Base-by-base conservation (phyloP, 495 filamentous ascomycete species). In the Terfezia boudieri region DNA sequence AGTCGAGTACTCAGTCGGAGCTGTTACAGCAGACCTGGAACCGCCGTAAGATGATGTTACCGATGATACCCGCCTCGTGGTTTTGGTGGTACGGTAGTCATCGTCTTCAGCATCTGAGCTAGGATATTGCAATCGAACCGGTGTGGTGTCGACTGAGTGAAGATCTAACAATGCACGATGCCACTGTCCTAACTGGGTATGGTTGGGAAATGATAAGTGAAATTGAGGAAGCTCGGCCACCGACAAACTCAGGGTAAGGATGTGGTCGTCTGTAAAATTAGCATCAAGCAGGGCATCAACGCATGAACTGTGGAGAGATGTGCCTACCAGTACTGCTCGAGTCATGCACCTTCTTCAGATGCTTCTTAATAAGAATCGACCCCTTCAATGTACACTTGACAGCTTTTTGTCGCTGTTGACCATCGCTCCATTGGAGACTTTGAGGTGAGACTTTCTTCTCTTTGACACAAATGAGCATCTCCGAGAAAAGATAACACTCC, bases 401-500 rank as follows among this genome's bases (percentile, higher is more conserved):
- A 8, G 74, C 67, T 66, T 83, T 90, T 49, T 70, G 73, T 61
- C 71, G 73, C 26, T 71, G 64, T n/a, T 68, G 65, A 5, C 73
- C 72, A 14, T 79, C 76, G 36, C 74, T 71, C 78, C 78, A 83
- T 59, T 80, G 73, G 55, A 70, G 68, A 54, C 69, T 48, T 58
- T 66, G 66, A 8, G 75, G 72, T 4, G 71, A 58, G 26, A 73
- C 67, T 67, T 87, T 92, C 75, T 94, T 95, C 64, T 96, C 90
- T 68, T 95, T 99, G 56, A 96, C 86, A 66, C 90, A 99, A 59
- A 99, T 99, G 53, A 99, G 86, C 90, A 99, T 99, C 68, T 96
- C 90, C 4, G 82, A 83, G 64, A 96, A 99, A 20, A 99, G 75
- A 68, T 84, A 99, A 66, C 92, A 99, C 66, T 96, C 87, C 53